A percentile compares a stretch with the other conserved stretches of the same genome.
Conservation (phyloP, 148 eudicot species). For the Fagopyrum esculentum region DNA sequence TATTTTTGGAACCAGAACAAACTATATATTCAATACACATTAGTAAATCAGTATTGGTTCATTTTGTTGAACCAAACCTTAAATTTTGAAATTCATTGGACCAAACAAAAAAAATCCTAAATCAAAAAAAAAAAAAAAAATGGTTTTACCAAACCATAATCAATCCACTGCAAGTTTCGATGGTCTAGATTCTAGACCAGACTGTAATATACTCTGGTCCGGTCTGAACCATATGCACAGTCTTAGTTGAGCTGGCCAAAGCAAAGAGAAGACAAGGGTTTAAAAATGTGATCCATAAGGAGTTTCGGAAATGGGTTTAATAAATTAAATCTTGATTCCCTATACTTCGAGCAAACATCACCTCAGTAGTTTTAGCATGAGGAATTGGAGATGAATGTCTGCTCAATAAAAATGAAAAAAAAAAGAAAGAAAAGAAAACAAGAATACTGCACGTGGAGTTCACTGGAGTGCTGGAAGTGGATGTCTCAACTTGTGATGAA, state of each 20-base stretch:
- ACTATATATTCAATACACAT: too few species aligned
- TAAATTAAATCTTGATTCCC: background rate
- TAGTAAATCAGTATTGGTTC: too few species aligned
- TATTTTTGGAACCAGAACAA: too few species aligned
- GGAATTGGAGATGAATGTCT: background rate
- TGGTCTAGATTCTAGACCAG: too few species aligned
- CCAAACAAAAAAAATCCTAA: too few species aligned
- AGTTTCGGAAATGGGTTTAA: background rate
- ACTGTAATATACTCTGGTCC: too few species aligned
- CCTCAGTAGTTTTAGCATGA: background rate
- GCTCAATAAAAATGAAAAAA: background rate
- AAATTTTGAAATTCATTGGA: too few species aligned
- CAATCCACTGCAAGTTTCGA: too few species aligned
- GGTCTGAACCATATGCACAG: too few species aligned
- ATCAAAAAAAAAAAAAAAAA: too few species aligned
- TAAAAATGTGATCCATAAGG: background rate
- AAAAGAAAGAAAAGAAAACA: background rate
- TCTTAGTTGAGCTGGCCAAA: background rate
- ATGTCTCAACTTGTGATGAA: background rate
- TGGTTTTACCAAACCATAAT: too few species aligned
- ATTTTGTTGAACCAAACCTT: too few species aligned
- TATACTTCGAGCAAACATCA: background rate
- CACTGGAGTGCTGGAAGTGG: background rate
- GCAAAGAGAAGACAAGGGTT: background rate
- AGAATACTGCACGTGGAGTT: background rate